Evolutionary conservation across 805 yeast species (phyloP).

Genomic region (Wickerhamiella hasegawae): DNA sequence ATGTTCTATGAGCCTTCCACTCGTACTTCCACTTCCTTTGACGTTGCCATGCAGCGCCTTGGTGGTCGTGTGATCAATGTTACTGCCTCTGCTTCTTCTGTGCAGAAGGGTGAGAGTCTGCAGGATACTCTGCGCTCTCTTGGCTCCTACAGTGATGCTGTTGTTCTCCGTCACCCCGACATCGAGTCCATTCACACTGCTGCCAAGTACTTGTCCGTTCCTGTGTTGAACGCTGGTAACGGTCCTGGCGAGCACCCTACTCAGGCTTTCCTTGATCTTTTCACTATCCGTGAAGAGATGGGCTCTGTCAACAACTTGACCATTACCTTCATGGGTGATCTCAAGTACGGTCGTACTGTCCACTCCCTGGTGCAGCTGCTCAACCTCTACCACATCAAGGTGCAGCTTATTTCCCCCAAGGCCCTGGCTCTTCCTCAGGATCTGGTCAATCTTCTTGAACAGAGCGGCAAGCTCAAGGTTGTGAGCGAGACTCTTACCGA

Average conservation of each 20-base stretch:
- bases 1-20: slow-evolving; percentile 98
- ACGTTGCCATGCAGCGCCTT: slow-evolving; percentile 98
- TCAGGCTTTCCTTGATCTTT: slow-evolving; percentile 92
- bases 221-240: slow-evolving; percentile 94
- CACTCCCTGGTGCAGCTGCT: slow-evolving; percentile 87
- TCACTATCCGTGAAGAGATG: slow-evolving; percentile 96
- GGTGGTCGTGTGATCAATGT: slow-evolving; percentile 95
- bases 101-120: slow-evolving; percentile 93
- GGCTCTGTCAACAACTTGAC: slow-evolving; percentile 98
- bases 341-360: slow-evolving; percentile 96
- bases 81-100: slow-evolving; percentile 76
- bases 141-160: slow-evolving; percentile 92
- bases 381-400: slow-evolving; percentile 80
- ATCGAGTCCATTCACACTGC: slow-evolving; percentile 87
- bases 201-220: slow-evolving; percentile 91
- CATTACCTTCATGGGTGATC: slow-evolving; percentile 97
- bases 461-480: slow-evolving; percentile 49
- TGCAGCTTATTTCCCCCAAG: slow-evolving; percentile 81
- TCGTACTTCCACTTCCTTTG: slow-evolving; percentile 90
- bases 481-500: slow-evolving; percentile 70
- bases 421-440: slow-evolving; percentile 73
- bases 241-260: slow-evolving; percentile 98
- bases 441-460: slow-evolving; percentile 47
- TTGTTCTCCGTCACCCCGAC: slow-evolving; percentile 91
- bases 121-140: slow-evolving; percentile 92